Evolutionary conservation across 108 stramenopile genomes (phyloP), one percentile per base, ranked within the genome.

Genomic region (Cylindrotheca fusiformis): DNA sequence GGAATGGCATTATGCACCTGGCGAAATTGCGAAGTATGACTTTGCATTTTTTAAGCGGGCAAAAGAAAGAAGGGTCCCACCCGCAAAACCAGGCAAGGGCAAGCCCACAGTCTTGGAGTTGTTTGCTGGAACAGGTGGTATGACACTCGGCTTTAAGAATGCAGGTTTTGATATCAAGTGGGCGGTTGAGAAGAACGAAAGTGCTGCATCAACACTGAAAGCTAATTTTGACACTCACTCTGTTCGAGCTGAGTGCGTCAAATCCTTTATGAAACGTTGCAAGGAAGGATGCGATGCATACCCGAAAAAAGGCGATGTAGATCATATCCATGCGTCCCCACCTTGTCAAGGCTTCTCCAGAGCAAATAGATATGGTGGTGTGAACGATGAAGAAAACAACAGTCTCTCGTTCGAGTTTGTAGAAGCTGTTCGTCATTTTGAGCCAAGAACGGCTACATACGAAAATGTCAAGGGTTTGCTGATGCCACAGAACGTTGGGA

Each of bases 91-190:
- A n/a, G 36, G 36, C 36, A 41, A 10, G 14, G 14, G 14, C 10
- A 41, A 41, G 14, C 36, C 36, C 36, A 41, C 6, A 14, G 45
- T 57, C 20, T 51, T 80, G 44, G 79, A 76, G 33, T 21, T 75
- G 17, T 80, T 76, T 59, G 75, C 72, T 18, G 79, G 79, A 19
- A 63, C 74, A 26, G 75, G 79, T 20, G 79, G 79, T 12, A 76
- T 65, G 50, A 23, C 59, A 23, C 36, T 68, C 8, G 79, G 79
- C 6, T 80, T 63, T 58, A 30, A 60, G 24, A 54, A 63, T 22
- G 54, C 25, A 4, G 79, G 67, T 30, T 83, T 80, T 31, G 36
- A 68, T 4, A 67, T 65, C 23, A 71, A 60, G 26, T 25, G 51
- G 47, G 70, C 67, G 2, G 55, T 80, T 22, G 79, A 75, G 48